Evolutionary conservation across 176 grass and related monocot genomes (phyloP).

Genomic region (Cenchrus purpureus): DNA sequence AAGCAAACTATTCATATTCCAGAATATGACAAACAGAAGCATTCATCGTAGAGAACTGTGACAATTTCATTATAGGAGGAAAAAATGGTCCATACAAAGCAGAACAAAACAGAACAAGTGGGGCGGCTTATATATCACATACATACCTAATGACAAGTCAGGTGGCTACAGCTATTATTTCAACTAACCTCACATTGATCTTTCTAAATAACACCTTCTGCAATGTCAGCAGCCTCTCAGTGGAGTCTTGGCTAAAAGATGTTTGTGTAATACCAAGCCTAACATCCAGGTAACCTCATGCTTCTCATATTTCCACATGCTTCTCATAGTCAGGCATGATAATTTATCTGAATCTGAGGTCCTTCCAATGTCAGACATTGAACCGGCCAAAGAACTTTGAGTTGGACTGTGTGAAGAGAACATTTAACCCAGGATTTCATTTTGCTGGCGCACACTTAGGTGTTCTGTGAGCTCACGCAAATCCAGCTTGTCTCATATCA

Average conservation of each 20-base stretch:
- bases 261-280: neutral
- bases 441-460: neutral
- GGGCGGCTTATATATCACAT: neutral
- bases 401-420: neutral
- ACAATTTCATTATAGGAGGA: neutral
- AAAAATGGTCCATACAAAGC: neutral
- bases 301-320: neutral
- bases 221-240: neutral
- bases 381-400: neutral
- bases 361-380: neutral
- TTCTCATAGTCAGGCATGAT: constrained; percentile 7
- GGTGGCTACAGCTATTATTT: neutral
- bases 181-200: neutral
- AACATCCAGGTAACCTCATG: neutral
- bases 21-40: neutral
- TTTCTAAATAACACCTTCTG: neutral
- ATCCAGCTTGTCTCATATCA: constrained; percentile 51
- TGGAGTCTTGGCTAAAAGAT: constrained; percentile 9
- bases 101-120: neutral
- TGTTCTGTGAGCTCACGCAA: constrained; percentile 36
- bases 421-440: neutral
- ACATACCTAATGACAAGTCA: constrained; percentile 32
- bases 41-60: neutral
- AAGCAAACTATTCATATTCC: neutral
- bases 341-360: neutral